phyloP scores from a whole-genome alignment of 1,284 basidiomycete genomes.

The Cryptococcus deneoformans region DNA sequence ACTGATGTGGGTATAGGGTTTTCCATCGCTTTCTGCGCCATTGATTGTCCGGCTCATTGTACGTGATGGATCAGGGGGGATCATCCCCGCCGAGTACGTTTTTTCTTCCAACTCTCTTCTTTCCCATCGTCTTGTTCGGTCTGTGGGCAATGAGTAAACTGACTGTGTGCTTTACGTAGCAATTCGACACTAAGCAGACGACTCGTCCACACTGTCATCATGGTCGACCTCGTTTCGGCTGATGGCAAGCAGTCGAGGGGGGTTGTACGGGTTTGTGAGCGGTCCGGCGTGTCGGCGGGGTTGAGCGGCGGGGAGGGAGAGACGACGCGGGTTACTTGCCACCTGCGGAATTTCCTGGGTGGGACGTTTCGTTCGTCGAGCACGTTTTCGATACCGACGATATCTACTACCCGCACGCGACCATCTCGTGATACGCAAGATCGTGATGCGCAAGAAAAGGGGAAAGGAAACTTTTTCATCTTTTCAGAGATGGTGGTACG shows the following conservation, averaged over 20 bases:
- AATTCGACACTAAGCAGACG: slow-evolving; percentile 4
- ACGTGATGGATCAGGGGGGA: slow-evolving; percentile 2
- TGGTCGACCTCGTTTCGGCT: slow-evolving; percentile 13
- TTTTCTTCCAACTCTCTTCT: background rate
- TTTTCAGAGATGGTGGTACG: slow-evolving; percentile 14
- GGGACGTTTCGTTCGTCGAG: too few species aligned
- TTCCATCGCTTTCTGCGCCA: slow-evolving; percentile 8
- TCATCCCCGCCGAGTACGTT: slow-evolving; percentile 8
- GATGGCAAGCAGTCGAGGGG: slow-evolving; percentile 1
- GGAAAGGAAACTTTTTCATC: slow-evolving; percentile 1
- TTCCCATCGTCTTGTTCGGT: background rate
- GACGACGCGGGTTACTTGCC: too few species aligned
- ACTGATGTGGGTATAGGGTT: slow-evolving; percentile 5
- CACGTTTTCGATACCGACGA: too few species aligned
- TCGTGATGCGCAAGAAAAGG: background rate
- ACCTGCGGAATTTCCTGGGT: too few species aligned
- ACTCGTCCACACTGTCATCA: slow-evolving; percentile 11
- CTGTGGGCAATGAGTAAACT: background rate
- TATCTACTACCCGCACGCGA: too few species aligned
- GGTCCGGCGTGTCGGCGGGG: too few species aligned
- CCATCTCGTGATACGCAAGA: too few species aligned
- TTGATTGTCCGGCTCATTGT: slow-evolving; percentile 10
- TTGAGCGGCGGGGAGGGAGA: too few species aligned
- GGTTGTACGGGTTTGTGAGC: too few species aligned
- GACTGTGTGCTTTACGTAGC: background rate